Percentiles rank a stretch among this genome's conserved stretches.
Evolutionary conservation across 108 stramenopile genomes (phyloP).

Genomic region (Nitzschia palea): DNA sequence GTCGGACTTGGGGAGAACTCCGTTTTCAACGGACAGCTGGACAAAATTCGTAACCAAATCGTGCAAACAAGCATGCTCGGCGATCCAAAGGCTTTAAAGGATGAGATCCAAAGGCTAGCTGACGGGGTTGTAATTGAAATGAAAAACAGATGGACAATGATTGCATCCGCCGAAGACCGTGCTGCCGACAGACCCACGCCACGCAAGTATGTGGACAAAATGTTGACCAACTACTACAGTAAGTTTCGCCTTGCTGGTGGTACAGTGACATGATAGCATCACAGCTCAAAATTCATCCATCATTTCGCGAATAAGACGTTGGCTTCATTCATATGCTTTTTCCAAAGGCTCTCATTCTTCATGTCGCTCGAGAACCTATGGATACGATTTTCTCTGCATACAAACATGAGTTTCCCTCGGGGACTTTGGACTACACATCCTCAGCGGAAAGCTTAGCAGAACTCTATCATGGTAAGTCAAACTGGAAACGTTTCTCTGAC

Average conservation of each 20-base stretch:
- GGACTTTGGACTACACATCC: slow-evolving; percentile 79
- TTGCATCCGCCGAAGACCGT: slow-evolving; percentile 34
- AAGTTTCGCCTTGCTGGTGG: neutral
- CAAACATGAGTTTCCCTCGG: slow-evolving; percentile 83
- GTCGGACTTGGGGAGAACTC: slow-evolving; percentile 89
- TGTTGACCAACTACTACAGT: slow-evolving; percentile 80
- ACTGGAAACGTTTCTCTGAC: too few relatives aligned
- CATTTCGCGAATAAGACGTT: too few relatives aligned
- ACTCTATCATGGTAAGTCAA: slow-evolving; percentile 56
- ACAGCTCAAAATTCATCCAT: too few relatives aligned
- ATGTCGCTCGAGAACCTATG: slow-evolving; percentile 83
- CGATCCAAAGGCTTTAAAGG: slow-evolving; percentile 24
- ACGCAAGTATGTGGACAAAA: slow-evolving; percentile 80
- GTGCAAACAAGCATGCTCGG: slow-evolving; percentile 56
- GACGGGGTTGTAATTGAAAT: slow-evolving; percentile 69
- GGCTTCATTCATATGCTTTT: slow-evolving; percentile 90
- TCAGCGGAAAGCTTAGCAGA: slow-evolving; percentile 62
- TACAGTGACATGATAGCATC: too few relatives aligned
- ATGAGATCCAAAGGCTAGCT: slow-evolving; percentile 54
- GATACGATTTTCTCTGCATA: slow-evolving; percentile 80
- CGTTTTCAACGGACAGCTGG: slow-evolving; percentile 81
- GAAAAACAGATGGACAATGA: slow-evolving; percentile 59
- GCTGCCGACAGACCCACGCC: slow-evolving; percentile 20
- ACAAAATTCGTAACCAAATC: slow-evolving; percentile 69
- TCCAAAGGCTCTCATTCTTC: slow-evolving; percentile 84